A percentile compares a stretch with the other conserved stretches of the same genome.
Evolutionary conservation across 1,284 basidiomycete species (phyloP).

Genomic region (Kalmanozyma brasiliensis): DNA sequence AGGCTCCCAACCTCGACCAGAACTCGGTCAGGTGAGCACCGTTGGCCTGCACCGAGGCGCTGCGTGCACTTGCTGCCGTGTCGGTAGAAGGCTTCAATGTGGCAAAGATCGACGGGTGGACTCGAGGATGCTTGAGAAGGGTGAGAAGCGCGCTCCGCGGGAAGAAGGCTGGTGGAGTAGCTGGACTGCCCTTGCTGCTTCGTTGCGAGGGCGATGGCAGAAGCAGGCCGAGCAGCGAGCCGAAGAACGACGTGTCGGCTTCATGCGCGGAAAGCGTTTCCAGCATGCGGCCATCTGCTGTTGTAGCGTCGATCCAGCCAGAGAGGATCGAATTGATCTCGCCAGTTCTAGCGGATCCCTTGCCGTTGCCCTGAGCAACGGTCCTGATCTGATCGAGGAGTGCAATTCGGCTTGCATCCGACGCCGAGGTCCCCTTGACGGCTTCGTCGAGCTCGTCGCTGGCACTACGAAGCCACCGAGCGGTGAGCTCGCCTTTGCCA

Average conservation of each 20-base stretch:
- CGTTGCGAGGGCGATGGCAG: conserved; percentile 19
- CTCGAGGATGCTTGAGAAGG: conserved; percentile 17
- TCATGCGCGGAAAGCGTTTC: conserved; percentile 34
- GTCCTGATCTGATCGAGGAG: conserved; percentile 23
- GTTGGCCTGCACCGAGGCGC: conserved; percentile 12
- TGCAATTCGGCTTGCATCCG: conserved; percentile 17
- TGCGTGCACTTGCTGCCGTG: neutral
- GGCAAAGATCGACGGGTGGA: conserved; percentile 35
- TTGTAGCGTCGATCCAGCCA: conserved; percentile 19
- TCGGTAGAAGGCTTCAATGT: conserved; percentile 3
- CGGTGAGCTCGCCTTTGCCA: conserved; percentile 45
- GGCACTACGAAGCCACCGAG: conserved; percentile 21
- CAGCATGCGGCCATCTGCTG: conserved; percentile 32
- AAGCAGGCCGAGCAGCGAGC: conserved; percentile 27
- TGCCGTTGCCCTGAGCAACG: conserved; percentile 8
- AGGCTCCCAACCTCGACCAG: conserved; percentile 25
- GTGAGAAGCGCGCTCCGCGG: conserved; percentile 17
- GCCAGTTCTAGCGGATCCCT: conserved; percentile 3
- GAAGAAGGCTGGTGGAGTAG: conserved; percentile 3
- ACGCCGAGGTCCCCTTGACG: neutral
- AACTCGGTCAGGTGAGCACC: conserved; percentile 20
- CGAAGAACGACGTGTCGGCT: conserved; percentile 22
- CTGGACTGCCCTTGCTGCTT: conserved; percentile 15
- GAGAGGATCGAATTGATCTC: conserved; percentile 16
- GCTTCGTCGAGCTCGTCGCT: conserved; percentile 1